Evolutionary conservation across 306 rosid species (phyloP), one percentile per base, ranked within the genome.

Genomic region (Castanopsis chinensis): DNA sequence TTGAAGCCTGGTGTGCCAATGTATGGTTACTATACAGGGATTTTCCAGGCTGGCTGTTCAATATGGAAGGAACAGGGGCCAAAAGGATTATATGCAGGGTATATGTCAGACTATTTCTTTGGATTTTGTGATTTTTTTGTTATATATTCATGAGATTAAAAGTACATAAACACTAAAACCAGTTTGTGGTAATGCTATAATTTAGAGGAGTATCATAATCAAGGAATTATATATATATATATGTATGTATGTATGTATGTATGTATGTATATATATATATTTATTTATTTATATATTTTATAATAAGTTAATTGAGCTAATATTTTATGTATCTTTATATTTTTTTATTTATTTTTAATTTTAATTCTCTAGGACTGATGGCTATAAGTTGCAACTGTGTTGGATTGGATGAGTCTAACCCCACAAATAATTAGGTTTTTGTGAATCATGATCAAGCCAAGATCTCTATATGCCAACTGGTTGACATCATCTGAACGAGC

Each of bases 41-140:
- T 91, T 86, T 88, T 91, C 81, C 92, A 91, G 82, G 95, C 98
- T 35, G 97, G 92, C 83, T 71, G 83, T 84, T 91, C 92, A 67
- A 93, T 93, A 88, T 92, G 90, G 93, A 89, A 86, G 85, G 69
- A 87, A 71, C 95, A 93, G 78, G 97, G 98, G 64, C 55, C 83
- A 63, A 93, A 84, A 83, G 98, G 98, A 72, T 81, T 93, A 85
- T 93, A 89, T 91, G 95, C 98, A 43, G 98, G 98, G 92, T 93
- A 87, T 76, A 67, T 27, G 69, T 83, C 51, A 54, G 61, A 81
- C 74, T 10, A 63, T 64, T 18, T 73, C 55, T 55, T 82, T 70
- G 45, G 12, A 18, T 28, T 10, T 19, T 32, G 33, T 71, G 45
- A 71, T 83, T 32, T 76, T 55, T 61, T 68, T 68, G 69, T 67